Evolutionary conservation across 2,329 filamentous ascomycete species (phyloP).

Genomic region (Pseudogymnoascus sp.): DNA sequence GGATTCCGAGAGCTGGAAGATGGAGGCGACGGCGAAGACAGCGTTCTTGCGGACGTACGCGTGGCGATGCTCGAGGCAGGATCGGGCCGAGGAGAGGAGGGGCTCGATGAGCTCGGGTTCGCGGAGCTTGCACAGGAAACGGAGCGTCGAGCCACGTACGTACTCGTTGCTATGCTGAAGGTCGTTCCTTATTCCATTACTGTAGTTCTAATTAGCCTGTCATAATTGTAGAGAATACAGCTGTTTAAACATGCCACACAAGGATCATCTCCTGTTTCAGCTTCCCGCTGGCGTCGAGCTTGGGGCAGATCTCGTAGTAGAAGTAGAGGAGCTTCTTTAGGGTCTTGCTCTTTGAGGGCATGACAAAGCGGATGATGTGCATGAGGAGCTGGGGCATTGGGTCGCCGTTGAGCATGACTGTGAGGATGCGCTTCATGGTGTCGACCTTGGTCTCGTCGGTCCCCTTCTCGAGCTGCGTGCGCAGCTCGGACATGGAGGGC

Average conservation of each 20-base stretch:
- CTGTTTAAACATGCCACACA: conserved; percentile 44
- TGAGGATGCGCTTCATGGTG: conserved; percentile 93
- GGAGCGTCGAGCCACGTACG: conserved; percentile 93
- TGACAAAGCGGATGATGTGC: conserved; percentile 99
- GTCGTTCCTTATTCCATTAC: conserved; percentile 96
- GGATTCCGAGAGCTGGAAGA: conserved; percentile 80
- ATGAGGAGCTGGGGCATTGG: conserved; percentile 92
- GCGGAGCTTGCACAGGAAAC: conserved; percentile 92
- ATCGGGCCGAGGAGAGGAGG: conserved; percentile 81
- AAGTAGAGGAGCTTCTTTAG: conserved; percentile 98
- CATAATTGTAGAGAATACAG: not conserved
- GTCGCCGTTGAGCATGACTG: conserved; percentile 96
- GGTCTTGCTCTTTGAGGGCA: conserved; percentile 94
- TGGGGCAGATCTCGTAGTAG: conserved; percentile 98
- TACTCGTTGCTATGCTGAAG: conserved; percentile 99
- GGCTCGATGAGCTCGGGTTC: conserved; percentile 96
- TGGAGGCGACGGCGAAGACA: conserved; percentile 87
- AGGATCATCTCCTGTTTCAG: conserved; percentile 99
- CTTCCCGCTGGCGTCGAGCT: conserved; percentile 85
- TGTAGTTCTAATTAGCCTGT: conserved; percentile 30
- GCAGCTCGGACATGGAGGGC: conserved; percentile 82
- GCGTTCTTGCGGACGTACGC: conserved; percentile 98
- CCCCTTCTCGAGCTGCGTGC: conserved; percentile 87
- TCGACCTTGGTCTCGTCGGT: conserved; percentile 88
- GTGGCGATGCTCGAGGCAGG: conserved; percentile 90